phyloP scores from a whole-genome alignment of 225 moss, liverwort and hornwort genomes.

The Pleurozium schreberi region DNA sequence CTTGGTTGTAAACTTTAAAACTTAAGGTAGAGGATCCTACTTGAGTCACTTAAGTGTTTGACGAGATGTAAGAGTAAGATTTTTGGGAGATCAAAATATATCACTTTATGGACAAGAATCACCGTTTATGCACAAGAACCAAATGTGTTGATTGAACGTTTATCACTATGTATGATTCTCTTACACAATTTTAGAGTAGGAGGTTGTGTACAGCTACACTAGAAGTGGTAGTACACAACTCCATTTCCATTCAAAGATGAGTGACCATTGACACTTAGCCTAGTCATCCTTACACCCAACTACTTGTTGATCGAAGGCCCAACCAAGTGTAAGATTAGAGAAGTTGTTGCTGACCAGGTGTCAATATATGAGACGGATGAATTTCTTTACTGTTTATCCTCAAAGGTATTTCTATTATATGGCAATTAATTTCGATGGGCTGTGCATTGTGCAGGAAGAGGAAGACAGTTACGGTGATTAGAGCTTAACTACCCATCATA shows the following conservation, averaged over 20 bases:
- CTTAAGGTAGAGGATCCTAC: background rate
- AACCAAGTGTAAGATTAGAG: background rate
- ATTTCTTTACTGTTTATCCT: background rate
- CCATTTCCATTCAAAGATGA: background rate
- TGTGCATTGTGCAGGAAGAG: slow-evolving; percentile 9
- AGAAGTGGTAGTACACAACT: background rate
- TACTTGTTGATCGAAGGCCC: background rate
- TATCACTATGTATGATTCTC: background rate
- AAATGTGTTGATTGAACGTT: background rate
- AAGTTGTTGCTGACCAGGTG: background rate
- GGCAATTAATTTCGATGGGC: background rate
- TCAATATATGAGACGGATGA: background rate
- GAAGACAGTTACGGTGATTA: background rate
- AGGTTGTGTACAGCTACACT: background rate
- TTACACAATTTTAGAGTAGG: background rate
- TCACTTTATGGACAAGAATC: too few species aligned
- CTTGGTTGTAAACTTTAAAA: background rate
- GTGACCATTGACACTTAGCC: too few species aligned
- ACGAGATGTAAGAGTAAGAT: background rate
- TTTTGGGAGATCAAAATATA: background rate
- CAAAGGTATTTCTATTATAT: background rate
- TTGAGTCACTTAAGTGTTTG: background rate
- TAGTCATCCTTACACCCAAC: background rate
- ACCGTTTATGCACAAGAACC: background rate
- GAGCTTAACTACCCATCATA: background rate